Base-by-base conservation (phyloP, 169 alveolate genomes). In the Eimeria sp. region DNA sequence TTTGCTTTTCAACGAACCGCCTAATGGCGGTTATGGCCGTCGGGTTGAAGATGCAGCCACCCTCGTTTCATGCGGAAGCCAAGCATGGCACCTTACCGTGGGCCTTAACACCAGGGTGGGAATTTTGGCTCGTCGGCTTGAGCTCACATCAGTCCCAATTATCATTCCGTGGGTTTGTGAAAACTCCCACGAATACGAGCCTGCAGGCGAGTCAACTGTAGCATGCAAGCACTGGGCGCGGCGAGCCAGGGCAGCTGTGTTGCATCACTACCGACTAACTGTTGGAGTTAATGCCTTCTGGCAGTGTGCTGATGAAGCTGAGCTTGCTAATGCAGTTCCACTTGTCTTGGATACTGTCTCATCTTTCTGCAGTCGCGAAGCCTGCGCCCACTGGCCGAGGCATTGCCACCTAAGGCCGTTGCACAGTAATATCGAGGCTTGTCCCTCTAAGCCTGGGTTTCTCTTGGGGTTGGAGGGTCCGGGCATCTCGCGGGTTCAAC, bases 11-110 rank as follows among this genome's bases (percentile, higher is more conserved):
- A 40, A 54, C 45, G 61, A 40, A 43, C 20, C 49, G 18, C 58
- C 6, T 4, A 18, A 16, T 86, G 76, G 13, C 13, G 70, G 34
- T 3, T 49, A 43, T 47, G 94, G 45, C 70, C 47, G 4, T n/a
- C 61, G 54, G 83, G 25, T 20, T 87, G 94, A 65, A n/a, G 94
- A 87, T 87, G 94, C 94, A 4, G 94, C 94, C 27, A 45, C 51
- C 54, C n/a, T 65, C n/a, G 94, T 87, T 40, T 40, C 94, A 7
- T 87, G 94, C 54, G 94, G 94, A 14, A 14, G 3, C 22, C 61
- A 63, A 10, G 25, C 45, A 63, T 87, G 94, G 94, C 80, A 47
- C 0, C 82, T 87, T 51, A 63, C 43, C 16, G 43, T 63, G 65
- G 22, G 51, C 51, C 94, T 87, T 30, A 63, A 49, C 83, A 51